These are phyloP conservation scores for Syncephalastrum monosporum DNA, from an alignment of 371 early-diverging fungal species.

Conservation along the genomic window DNA sequence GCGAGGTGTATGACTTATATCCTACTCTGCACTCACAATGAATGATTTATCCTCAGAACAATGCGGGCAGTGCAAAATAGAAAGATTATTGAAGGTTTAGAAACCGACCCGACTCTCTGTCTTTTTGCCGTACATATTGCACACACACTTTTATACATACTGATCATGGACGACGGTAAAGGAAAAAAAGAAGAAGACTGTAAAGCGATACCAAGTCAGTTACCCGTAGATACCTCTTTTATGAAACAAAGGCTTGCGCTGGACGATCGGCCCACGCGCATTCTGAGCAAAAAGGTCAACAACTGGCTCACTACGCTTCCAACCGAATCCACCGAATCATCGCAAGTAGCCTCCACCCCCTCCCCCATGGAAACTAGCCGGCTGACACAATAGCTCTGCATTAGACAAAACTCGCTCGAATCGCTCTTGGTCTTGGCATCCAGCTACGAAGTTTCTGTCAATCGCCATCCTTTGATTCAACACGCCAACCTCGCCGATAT, in stretches of 20 bases:
- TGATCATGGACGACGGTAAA: too few species aligned
- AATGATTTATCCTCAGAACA: too few species aligned
- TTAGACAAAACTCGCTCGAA: constrained; percentile 36
- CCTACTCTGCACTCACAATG: too few species aligned
- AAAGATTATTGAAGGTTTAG: too few species aligned
- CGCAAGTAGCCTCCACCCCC: constrained; percentile 15
- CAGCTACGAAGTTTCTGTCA: constrained; percentile 38
- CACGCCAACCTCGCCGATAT: constrained; percentile 50
- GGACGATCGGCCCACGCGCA: constrained; percentile 39
- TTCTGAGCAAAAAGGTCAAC: constrained; percentile 33
- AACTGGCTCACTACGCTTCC: constrained; percentile 26
- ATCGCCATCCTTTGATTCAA: constrained; percentile 40
- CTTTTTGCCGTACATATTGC: too few species aligned
- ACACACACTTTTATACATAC: too few species aligned
- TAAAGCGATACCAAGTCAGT: too few species aligned
- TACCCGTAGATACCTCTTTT: too few species aligned
- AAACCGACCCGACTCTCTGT: too few species aligned
- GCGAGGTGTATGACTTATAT: too few species aligned
- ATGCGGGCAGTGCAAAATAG: too few species aligned
- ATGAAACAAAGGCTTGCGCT: constrained; percentile 37
- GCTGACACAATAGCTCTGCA: background rate
- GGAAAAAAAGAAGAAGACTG: too few species aligned
- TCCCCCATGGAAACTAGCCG: background rate
- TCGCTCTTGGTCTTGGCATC: constrained; percentile 30
- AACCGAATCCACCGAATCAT: constrained; percentile 31